Evolutionary conservation across 305 asterid species (phyloP).

Genomic region (Ajuga reptans): DNA sequence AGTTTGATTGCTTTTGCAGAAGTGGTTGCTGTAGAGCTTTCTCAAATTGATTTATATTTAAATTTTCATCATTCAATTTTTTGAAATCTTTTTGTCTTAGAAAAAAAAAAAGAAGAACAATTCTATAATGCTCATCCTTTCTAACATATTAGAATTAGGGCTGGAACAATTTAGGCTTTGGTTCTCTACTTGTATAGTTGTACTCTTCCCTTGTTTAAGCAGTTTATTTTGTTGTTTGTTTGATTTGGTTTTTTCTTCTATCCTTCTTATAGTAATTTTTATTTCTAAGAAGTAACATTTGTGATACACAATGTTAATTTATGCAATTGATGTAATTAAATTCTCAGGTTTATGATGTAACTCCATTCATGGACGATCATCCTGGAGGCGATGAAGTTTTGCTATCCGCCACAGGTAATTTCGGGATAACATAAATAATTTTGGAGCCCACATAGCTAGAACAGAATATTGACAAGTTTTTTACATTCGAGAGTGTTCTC

Average conservation of each 20-base stretch:
- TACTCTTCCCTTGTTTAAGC: not conserved
- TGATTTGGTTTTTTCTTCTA: no score
- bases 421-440: not conserved
- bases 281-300: not conserved
- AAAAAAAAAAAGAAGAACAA: no score
- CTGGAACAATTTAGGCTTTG: not conserved
- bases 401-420: conserved; percentile 64
- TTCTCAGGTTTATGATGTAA: conserved; percentile 69
- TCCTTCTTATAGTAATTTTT: no score
- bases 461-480: no score
- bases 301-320: not conserved
- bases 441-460: no score
- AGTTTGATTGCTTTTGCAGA: no score
- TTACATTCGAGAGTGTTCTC: no score
- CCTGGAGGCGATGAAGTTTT: conserved; percentile 91
- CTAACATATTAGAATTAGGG: not conserved
- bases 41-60: no score
- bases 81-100: no score
- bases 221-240: not conserved
- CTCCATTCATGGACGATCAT: conserved; percentile 80
- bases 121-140: not conserved
- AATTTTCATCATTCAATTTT: no score
- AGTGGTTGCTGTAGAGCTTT: no score
- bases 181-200: not conserved
- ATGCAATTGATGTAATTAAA: not conserved